Evolutionary conservation across 257 asterid genomes (phyloP).

Genomic region (Solanum lycopersicoides): DNA sequence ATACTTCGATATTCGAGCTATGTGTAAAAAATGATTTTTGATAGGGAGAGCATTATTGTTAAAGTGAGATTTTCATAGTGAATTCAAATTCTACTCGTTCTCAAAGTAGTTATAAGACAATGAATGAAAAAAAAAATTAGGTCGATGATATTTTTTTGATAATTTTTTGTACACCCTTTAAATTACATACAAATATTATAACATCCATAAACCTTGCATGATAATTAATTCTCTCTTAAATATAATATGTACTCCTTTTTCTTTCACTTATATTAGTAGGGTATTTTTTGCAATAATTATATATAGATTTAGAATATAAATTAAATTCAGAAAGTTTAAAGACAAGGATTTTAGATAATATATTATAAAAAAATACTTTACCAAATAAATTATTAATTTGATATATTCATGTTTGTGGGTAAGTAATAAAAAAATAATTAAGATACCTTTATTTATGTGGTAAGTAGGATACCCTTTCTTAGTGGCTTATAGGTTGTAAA

Average conservation of each 20-base stretch:
- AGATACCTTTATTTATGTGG: not conserved
- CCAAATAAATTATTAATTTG: not conserved
- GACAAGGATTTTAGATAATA: not conserved
- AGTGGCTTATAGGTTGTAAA: not conserved
- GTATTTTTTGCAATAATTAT: not conserved
- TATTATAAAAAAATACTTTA: not conserved
- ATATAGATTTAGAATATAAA: not conserved
- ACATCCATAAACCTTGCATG: not conserved
- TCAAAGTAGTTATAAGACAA: not conserved
- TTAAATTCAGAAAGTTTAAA: not conserved
- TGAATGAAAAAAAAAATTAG: not conserved
- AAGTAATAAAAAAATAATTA: not conserved
- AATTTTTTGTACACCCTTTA: not conserved
- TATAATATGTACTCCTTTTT: not conserved
- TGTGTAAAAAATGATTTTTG: not conserved
- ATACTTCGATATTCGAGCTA: accelerated
- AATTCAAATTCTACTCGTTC: not conserved
- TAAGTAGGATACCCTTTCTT: not conserved
- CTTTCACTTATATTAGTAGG: not conserved
- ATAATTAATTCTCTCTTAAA: not conserved
- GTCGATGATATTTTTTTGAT: not conserved
- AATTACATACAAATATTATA: not conserved
- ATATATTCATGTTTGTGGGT: not conserved
- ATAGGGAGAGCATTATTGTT: not conserved
- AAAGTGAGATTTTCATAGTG: accelerated